Evolutionary conservation across 805 yeast genomes (phyloP), one percentile per base, ranked within the genome.

Genomic region (Saturnispora dispora): DNA sequence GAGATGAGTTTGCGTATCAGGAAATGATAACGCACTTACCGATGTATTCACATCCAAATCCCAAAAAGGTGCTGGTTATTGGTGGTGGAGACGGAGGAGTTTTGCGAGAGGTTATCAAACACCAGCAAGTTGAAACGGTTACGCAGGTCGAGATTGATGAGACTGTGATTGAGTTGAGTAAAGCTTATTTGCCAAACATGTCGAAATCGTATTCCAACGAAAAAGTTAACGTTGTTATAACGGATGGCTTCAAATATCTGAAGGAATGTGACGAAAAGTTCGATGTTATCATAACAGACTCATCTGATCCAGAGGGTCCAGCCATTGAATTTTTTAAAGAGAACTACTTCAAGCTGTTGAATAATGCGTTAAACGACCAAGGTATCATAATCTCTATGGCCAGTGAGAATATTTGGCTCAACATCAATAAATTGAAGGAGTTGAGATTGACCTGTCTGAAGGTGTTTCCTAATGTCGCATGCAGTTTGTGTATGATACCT

Each of bases 71-170:
- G 23, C 75, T 91, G 52, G 98, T 91, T 57, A 86, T 91, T 64
- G 99, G 99, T 53, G 99, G 99, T 58, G 99, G 99, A 64, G 99
- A 91, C 69, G 99, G 99, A 61, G 98, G 98, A 71, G 98, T 91
- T 48, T 78, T 91, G 63, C 82, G 98, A 72, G 98, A 91, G 71
- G 77, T 90, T 64, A 87, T 89, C 64, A 91, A 91, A 72, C 96
- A 91, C 71, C 82, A 78, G 48, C 68, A 78, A 54, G 88, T 91
- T 51, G 96, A 89, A 69, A 85, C 84, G 71, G 96, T 95, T 46
- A 79, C 86, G 72, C 76, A 91, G 58, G 89, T 96, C n/a, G 97
- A 89, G 63, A 90, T 89, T 56, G 97, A 89, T 68, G 83, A 82
- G 63, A 76, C 82, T 54, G 96, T 89, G 28, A 87, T 88, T 52